phyloP scores from a whole-genome alignment of 2,329 filamentous ascomycete species.

The Aspergillus hiratsukae region DNA sequence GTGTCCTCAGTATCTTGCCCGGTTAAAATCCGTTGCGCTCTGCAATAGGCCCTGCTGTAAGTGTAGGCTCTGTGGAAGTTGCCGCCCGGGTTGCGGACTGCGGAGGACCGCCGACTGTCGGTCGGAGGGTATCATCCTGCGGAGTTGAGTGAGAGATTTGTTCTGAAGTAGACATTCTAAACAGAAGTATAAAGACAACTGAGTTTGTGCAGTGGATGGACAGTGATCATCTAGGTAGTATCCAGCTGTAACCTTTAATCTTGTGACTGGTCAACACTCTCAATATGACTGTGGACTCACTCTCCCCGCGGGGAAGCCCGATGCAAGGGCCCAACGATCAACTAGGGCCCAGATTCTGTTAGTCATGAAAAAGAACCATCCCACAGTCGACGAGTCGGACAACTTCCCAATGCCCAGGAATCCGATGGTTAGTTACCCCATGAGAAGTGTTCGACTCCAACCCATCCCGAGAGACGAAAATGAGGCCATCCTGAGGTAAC shows the following conservation, averaged over 20 bases:
- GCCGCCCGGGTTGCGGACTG: constrained; percentile 1
- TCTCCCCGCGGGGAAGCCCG: constrained; percentile 24
- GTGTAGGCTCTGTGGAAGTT: background rate
- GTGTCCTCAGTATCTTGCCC: background rate
- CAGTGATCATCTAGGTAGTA: too few species aligned
- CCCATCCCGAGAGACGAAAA: constrained; percentile 8
- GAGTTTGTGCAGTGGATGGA: too few species aligned
- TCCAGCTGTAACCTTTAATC: background rate
- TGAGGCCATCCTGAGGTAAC: background rate
- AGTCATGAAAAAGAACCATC: background rate
- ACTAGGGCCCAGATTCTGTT: background rate
- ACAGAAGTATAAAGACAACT: too few species aligned
- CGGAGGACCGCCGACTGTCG: background rate
- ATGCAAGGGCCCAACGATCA: constrained; percentile 10
- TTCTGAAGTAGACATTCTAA: too few species aligned
- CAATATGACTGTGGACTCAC: constrained; percentile 2
- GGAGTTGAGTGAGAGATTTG: too few species aligned
- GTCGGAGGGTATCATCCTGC: constrained; percentile 7
- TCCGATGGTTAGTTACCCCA: too few species aligned
- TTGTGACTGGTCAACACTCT: constrained; percentile 1
- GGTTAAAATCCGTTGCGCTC: constrained; percentile 16
- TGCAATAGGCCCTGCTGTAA: background rate
- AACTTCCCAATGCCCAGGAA: background rate
- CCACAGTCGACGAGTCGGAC: background rate
- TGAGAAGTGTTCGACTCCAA: background rate